These are phyloP conservation scores for Wickerhamomyces bisporus DNA, from an alignment of 805 yeast species.

Conservation along the genomic window DNA sequence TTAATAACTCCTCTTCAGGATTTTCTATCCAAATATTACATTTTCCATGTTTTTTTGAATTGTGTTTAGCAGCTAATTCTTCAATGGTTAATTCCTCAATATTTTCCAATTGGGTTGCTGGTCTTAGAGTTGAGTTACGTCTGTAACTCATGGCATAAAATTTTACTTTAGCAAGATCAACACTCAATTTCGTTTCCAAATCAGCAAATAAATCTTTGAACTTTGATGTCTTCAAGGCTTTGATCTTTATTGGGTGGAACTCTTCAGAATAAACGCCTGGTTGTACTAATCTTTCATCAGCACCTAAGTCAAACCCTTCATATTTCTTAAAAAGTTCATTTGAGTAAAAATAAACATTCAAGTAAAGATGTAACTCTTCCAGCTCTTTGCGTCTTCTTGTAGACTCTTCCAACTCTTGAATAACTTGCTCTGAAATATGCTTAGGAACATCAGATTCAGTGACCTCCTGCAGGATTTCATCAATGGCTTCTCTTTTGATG, in stretches of 20 bases:
- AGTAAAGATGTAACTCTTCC: conserved; percentile 67
- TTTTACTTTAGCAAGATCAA: conserved; percentile 35
- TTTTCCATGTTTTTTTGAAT: conserved; percentile 42
- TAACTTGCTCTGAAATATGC: conserved; percentile 62
- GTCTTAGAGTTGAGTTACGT: conserved; percentile 65
- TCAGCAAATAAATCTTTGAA: conserved; percentile 44
- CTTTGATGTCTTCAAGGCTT: conserved; percentile 52
- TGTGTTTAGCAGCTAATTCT: conserved; percentile 42
- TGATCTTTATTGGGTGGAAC: conserved; percentile 44
- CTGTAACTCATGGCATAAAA: conserved; percentile 65
- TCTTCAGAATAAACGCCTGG: conserved; percentile 42
- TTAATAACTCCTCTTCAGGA: conserved; percentile 23
- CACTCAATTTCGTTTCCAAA: conserved; percentile 41
- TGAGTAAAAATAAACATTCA: conserved; percentile 53
- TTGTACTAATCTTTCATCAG: conserved; percentile 45
- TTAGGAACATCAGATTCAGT: conserved; percentile 54
- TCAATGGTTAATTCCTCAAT: conserved; percentile 39
- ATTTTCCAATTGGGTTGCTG: conserved; percentile 38
- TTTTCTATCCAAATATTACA: conserved; percentile 68
- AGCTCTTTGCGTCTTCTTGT: conserved; percentile 49
- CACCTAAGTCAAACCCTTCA: conserved; percentile 73
- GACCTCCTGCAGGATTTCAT: conserved; percentile 54
- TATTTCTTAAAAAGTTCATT: conserved; percentile 48
- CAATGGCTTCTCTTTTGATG: conserved; percentile 57
- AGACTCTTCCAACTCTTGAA: conserved; percentile 55